A percentile compares a stretch with the other conserved stretches of the same genome.
Evolutionary conservation across 768 basidiomycete species (phyloP).

Genomic region (Lactarius tabidus): DNA sequence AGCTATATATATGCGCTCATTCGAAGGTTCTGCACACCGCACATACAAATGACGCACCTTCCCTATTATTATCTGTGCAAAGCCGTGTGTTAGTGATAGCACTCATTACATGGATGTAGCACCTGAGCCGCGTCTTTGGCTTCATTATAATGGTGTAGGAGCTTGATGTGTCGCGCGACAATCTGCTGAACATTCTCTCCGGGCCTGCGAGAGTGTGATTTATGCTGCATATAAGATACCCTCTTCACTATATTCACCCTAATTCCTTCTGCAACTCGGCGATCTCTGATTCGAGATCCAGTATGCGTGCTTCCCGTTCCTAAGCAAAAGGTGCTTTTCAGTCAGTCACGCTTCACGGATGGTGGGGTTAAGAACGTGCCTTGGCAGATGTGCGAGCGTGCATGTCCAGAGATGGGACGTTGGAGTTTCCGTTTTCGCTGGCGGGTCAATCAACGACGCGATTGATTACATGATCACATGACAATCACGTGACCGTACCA

Average conservation of each 20-base stretch:
- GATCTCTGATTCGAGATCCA: constrained; percentile 21
- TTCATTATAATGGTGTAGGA: constrained; percentile 72
- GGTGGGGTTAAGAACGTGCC: neutral
- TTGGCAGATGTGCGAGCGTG: constrained; percentile 23
- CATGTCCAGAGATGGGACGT: constrained; percentile 1
- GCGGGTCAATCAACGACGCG: neutral
- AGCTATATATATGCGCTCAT: constrained; percentile 44
- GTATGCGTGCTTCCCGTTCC: constrained; percentile 20
- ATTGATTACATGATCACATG: neutral
- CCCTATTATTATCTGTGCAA: constrained; percentile 66
- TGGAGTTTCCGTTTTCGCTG: neutral
- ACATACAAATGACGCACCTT: constrained; percentile 41
- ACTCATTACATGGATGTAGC: neutral
- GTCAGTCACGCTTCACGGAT: no score
- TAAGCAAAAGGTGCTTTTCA: neutral
- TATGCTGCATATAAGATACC: neutral
- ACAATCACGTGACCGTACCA: neutral
- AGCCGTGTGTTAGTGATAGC: neutral
- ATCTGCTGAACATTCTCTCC: constrained; percentile 49
- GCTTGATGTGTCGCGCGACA: constrained; percentile 59
- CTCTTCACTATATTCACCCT: neutral
- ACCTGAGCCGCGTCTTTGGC: constrained; percentile 79
- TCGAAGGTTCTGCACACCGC: neutral
- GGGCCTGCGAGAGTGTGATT: constrained; percentile 28
- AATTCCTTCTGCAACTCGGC: constrained; percentile 17